Evolutionary conservation across 148 eudicot genomes (phyloP), one percentile per base, ranked within the genome.

Genomic region (Spergularia marina): DNA sequence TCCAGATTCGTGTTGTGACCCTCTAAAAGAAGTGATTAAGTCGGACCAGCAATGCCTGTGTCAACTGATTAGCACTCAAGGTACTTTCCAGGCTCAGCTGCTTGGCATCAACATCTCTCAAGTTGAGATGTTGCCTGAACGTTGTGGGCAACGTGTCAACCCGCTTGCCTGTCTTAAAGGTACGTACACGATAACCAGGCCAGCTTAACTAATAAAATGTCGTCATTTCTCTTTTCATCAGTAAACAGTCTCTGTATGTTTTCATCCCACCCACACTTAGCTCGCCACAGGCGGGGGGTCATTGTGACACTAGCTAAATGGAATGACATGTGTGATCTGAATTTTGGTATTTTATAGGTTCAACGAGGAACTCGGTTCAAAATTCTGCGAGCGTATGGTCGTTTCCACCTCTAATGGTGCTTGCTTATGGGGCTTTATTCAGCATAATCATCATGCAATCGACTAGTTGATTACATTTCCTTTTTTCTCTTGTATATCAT

Each of bases 61-160:
- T 36, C 76, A 72, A 20, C 65, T 91, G 86, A 85, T 89, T 16
- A 88, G 78, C 74, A 85, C 83, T 21, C 68, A 85, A 51, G 91
- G 90, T 8, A 64, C 85, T 51, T 78, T 75, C 66, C 85, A 82
- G 56, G 91, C 93, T 49, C 80, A 88, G 73, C 79, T 75, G 4
- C 82, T 87, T 2, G 87, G 89, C 47, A 84, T 89, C 67, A 76
- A 91, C 57, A 58, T 87, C 7, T 79, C 85, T 64, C 70, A 82
- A 68, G 97, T 87, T 10, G 87, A 88, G 72, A 68, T 75, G 55
- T 78, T 90, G 76, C 96, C 90, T 15, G 96, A 71, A 23, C 80
- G 90, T 76, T 90, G 92, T 64, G 90, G 90, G 0, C 83, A 77
- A 55, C 96, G 67, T 78, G 89, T 88, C 60, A 87, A 88, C 76